Evolutionary conservation across 306 rosid genomes (phyloP), one percentile per base, ranked within the genome.

Genomic region (Ochetophila trinervis): DNA sequence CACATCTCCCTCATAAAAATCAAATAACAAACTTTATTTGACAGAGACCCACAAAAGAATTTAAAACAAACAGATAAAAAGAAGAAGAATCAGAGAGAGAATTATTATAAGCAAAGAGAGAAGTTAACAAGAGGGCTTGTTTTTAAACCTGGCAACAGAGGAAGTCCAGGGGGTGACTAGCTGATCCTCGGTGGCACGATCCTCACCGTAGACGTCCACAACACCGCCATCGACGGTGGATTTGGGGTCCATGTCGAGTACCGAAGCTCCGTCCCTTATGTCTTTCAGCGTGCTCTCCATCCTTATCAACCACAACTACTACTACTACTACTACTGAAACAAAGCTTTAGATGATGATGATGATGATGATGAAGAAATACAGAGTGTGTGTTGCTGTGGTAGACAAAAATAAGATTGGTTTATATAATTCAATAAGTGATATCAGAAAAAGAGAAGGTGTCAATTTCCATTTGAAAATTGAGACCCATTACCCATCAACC

Each of bases 161-260:
- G 51, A 70, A 76, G 87, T 84, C 99, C 97, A 86, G 4, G 99
- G 99, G 67, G 96, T 93, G 75, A 90, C 82, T 21, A 93, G 96
- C 65, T 79, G 90, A 15, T 84, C 91, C 81, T 86, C 96, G 6
- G 97, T 85, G 76, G 99, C 99, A 17, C 83, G 69, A 72, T 93
- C 97, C 73, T 93, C 97, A 0, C 99, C 97, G 79, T 89, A 86
- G 56, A 87, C 32, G 9, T 93, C 99, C 85, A 66, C 96, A 63
- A 87, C 97, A 35, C 95, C 98, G 5, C 93, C 98, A 36, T 82
- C 73, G 9, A 84, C 89, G 72, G 78, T 40, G 82, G 89, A 73
- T 76, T 85, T 87, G 57, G 98, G 84, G 62, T 86, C 85, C 63
- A 86, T 76, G 70, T 92, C 95, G 21, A 92, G 84, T 18, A 84